These are phyloP conservation scores for Saccharomyces hybrid DNA, from an alignment of 1,139 yeast species.

Conservation along the genomic window DNA sequence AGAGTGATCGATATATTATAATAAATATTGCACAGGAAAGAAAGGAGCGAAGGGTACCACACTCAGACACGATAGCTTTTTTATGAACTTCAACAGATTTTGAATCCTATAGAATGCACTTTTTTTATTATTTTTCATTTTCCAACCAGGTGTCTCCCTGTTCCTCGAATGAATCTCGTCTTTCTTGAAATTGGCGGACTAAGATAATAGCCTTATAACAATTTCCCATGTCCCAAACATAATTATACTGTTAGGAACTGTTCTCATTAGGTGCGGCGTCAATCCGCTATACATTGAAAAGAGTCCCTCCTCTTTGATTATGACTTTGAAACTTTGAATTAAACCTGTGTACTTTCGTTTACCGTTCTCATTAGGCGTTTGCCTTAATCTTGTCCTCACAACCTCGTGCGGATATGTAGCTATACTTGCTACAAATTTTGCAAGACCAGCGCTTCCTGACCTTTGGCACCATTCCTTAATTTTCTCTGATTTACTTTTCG, in stretches of 20 bases:
- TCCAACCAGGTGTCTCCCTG: background rate
- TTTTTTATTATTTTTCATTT: background rate
- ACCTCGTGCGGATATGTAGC: conserved; percentile 98
- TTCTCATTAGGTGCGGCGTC: conserved; percentile 91
- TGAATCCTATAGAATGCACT: background rate
- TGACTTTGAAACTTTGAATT: conserved; percentile 74
- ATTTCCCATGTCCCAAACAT: conserved; percentile 99
- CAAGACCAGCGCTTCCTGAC: conserved; percentile 97
- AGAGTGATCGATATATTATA: background rate
- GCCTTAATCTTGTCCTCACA: conserved; percentile 89
- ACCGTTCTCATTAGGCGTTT: conserved; percentile 81
- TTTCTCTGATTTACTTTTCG: conserved; percentile 56
- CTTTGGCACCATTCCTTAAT: conserved; percentile 89
- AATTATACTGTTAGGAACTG: conserved; percentile 95
- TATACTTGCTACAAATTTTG: conserved; percentile 86
- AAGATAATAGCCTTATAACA: conserved; percentile 62
- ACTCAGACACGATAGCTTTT: background rate
- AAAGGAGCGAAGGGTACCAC: background rate
- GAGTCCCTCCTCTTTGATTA: conserved; percentile 86
- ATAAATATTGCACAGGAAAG: background rate
- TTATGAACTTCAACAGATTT: background rate
- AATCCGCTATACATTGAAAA: conserved; percentile 94
- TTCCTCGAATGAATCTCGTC: background rate
- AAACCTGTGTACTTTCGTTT: conserved; percentile 84
- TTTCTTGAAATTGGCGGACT: conserved; percentile 1